These are phyloP conservation scores for Acer saccharum DNA, from an alignment of 345 rosid genomes.

Conservation along the genomic window DNA sequence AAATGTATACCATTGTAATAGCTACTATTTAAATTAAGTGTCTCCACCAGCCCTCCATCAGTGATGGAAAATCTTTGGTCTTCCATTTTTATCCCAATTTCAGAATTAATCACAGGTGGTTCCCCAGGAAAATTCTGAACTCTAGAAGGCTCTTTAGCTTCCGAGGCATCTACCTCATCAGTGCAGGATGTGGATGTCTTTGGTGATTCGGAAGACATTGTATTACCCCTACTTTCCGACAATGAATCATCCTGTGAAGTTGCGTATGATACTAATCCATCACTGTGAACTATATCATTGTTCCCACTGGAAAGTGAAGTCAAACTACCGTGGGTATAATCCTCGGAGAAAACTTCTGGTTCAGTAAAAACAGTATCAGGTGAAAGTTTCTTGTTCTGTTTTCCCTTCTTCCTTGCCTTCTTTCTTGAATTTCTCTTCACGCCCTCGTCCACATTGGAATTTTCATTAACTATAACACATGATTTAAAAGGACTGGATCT, in stretches of 20 bases:
- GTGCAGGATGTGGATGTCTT: conserved; percentile 15
- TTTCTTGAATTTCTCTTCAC: conserved; percentile 31
- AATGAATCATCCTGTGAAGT: conserved; percentile 30
- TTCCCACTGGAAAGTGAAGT: conserved; percentile 25
- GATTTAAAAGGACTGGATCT: conserved; percentile 29
- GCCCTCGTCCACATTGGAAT: conserved; percentile 23
- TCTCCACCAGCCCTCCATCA: conserved; percentile 18
- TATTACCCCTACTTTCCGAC: conserved; percentile 15
- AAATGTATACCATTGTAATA: conserved; percentile 11
- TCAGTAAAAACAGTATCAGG: conserved; percentile 25
- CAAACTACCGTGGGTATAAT: conserved; percentile 20
- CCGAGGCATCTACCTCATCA: conserved; percentile 26
- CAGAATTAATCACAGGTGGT: conserved; percentile 18
- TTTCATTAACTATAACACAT: conserved; percentile 14
- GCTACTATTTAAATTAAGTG: conserved; percentile 9
- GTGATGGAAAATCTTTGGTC: conserved; percentile 11
- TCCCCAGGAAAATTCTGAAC: conserved; percentile 11
- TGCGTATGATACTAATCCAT: conserved; percentile 18
- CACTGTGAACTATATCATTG: conserved; percentile 21
- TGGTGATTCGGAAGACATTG: conserved; percentile 15
- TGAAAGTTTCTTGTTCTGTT: conserved; percentile 32
- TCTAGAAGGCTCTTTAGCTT: conserved; percentile 15
- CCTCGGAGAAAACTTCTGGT: conserved; percentile 26
- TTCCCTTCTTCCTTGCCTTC: conserved; percentile 46
- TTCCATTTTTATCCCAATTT: conserved; percentile 18